A percentile compares a stretch with the other conserved stretches of the same genome.
phyloP scores from a whole-genome alignment of 208 protist genomes.

The Acanthamoeba quina region DNA sequence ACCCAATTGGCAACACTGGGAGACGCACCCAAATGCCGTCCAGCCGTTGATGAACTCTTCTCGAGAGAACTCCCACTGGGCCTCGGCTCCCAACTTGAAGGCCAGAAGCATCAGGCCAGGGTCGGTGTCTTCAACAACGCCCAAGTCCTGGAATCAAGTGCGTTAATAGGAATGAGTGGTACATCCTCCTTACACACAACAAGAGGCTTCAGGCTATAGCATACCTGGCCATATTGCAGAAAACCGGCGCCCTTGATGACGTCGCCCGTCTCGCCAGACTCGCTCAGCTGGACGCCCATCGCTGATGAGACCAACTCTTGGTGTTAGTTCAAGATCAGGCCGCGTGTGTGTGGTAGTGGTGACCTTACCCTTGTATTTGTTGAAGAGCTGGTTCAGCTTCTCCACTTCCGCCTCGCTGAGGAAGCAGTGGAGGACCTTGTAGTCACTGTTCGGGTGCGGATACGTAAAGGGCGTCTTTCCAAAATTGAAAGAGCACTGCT shows the following conservation, averaged over 20 bases:
- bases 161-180: background rate
- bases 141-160: background rate
- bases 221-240: constrained; percentile 21
- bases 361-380: constrained; percentile 59
- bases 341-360: background rate
- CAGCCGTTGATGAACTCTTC: constrained; percentile 52
- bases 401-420: constrained; percentile 4
- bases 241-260: constrained; percentile 19
- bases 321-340: background rate
- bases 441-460: background rate
- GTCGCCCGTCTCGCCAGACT: constrained; percentile 50
- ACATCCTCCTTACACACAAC: background rate
- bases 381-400: constrained; percentile 15
- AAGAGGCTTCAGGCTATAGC: too few species aligned
- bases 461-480: constrained; percentile 2
- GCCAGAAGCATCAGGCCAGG: constrained; percentile 39
- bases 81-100: constrained; percentile 40
- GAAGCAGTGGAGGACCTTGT: constrained; percentile 63
- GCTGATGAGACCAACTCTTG: background rate
- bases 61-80: constrained; percentile 38
- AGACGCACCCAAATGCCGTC: constrained; percentile 7
- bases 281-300: constrained; percentile 5
- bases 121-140: constrained; percentile 35
- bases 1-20: background rate
- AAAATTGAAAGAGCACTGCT: constrained; percentile 35